Base-by-base conservation (phyloP, 306 rosid species). In the Cyamopsis tetragonoloba region DNA sequence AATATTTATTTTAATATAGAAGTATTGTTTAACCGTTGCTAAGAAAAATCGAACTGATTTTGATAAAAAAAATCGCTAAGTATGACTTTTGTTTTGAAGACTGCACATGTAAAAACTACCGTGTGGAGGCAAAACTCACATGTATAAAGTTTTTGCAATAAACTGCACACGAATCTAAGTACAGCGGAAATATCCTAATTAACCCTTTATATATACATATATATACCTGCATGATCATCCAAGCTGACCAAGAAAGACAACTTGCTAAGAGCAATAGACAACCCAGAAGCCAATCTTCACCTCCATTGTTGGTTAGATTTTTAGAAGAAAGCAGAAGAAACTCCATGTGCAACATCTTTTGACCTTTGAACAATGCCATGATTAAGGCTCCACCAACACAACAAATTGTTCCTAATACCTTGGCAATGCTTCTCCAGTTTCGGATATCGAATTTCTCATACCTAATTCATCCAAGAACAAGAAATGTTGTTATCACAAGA, bases 171-270 rank as follows among this genome's bases (percentile, higher is more conserved):
- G n/a, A n/a, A n/a, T n/a, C n/a, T n/a, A n/a, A n/a, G n/a, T n/a
- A n/a, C n/a, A n/a, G n/a, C n/a, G n/a, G n/a, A n/a, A n/a, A n/a
- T n/a, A n/a, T n/a, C n/a, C n/a, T n/a, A n/a, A n/a, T n/a, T n/a
- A n/a, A n/a, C n/a, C n/a, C n/a, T n/a, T n/a, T n/a, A n/a, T n/a
- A n/a, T n/a, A n/a, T n/a, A n/a, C n/a, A n/a, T n/a, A n/a, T n/a
- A n/a, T n/a, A n/a, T 78, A 87, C 95, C 95, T 87, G 90, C 75
- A 85, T 47, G 53, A 87, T 85, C 32, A 82, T 69, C 95, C 90
- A 87, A 68, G 71, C 66, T 14, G 86, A 78, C 86, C 90, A 85
- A 30, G 62, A 73, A 27, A 79, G 50, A 68, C 82, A 58, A 56
- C 84, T 70, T 42, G 47, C 70, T 5, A 82, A 74, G 64, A 87